Percentiles rank a stretch among this genome's conserved stretches.
phyloP scores from a whole-genome alignment of 176 grass and related monocot genomes.

The Tillandsia leiboldiana region DNA sequence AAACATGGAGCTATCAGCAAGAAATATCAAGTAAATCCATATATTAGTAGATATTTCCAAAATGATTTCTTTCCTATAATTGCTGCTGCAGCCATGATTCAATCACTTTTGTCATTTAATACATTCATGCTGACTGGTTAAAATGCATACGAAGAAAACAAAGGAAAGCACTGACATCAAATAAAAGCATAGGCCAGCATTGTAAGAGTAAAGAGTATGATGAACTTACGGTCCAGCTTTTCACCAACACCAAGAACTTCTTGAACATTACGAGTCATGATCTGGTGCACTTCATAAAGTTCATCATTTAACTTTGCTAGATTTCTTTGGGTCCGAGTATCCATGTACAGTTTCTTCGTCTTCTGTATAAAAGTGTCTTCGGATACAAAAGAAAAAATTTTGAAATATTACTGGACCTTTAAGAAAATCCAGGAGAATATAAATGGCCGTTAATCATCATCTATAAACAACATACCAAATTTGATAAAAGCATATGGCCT shows the following conservation, averaged over 20 bases:
- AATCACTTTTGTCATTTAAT: not conserved
- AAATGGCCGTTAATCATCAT: not conserved
- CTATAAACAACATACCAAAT: conserved; percentile 47
- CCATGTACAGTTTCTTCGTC: conserved; percentile 87
- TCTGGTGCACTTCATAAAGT: conserved; percentile 88
- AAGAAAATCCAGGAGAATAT: not conserved
- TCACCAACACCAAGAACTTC: conserved; percentile 97
- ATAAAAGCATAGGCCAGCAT: conserved; percentile 5
- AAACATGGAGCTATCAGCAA: not conserved
- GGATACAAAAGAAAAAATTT: conserved; percentile 7
- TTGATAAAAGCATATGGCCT: conserved; percentile 97
- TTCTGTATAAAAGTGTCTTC: conserved; percentile 96
- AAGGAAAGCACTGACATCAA: conserved; percentile 8
- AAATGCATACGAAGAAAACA: too few relatives aligned
- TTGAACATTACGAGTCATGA: conserved; percentile 96
- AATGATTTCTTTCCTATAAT: not conserved
- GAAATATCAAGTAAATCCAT: not conserved
- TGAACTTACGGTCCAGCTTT: conserved; percentile 75
- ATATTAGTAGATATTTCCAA: not conserved
- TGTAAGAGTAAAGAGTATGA: conserved; percentile 13
- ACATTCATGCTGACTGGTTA: not conserved
- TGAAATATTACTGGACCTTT: conserved; percentile 3
- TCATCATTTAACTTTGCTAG: conserved; percentile 87
- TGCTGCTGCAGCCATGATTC: not conserved
- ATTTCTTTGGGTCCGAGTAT: conserved; percentile 89